A percentile compares a stretch with the other conserved stretches of the same genome.
These are phyloP conservation scores for Pythium vanterpoolii DNA, from an alignment of 352 stramenopile species.

Conservation along the genomic window DNA sequence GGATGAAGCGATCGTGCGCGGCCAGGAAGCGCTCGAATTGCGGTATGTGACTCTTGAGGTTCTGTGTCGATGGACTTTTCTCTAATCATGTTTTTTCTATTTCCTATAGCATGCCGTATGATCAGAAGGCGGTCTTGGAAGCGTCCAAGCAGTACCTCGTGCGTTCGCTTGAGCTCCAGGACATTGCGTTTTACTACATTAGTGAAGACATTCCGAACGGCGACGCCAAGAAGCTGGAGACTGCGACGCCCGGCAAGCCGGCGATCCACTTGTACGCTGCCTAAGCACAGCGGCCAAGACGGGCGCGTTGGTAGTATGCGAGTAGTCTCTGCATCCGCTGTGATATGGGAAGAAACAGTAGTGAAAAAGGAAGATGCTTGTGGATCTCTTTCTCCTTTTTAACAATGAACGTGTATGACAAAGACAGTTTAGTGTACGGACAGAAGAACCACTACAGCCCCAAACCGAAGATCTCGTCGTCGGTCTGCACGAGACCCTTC, in stretches of 20 bases:
- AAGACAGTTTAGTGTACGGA: not conserved
- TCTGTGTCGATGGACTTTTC: not conserved
- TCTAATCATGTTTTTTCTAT: not conserved
- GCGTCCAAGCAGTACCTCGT: constrained; percentile 91
- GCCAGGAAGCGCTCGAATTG: constrained; percentile 91
- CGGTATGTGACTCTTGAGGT: constrained; percentile 35
- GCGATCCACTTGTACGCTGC: constrained; percentile 67
- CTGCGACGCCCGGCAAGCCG: constrained; percentile 77
- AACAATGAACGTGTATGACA: constrained; percentile 2
- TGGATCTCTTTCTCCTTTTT: not conserved
- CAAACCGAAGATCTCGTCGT: constrained; percentile 83
- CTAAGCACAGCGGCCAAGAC: constrained; percentile 19
- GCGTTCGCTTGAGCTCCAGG: constrained; percentile 86
- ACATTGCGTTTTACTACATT: constrained; percentile 84
- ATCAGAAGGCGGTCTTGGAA: constrained; percentile 92
- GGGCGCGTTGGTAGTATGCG: not conserved
- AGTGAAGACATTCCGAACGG: constrained; percentile 63
- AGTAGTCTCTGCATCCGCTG: not conserved
- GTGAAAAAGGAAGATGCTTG: not conserved
- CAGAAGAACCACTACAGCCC: constrained; percentile 36
- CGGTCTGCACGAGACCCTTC: constrained; percentile 20
- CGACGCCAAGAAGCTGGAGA: constrained; percentile 85
- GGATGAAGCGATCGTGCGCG: constrained; percentile 89
- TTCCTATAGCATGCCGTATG: constrained; percentile 88
- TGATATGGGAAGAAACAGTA: not conserved